phyloP scores from a whole-genome alignment of 352 stramenopile genomes.

The Globisporangium nagaii region DNA sequence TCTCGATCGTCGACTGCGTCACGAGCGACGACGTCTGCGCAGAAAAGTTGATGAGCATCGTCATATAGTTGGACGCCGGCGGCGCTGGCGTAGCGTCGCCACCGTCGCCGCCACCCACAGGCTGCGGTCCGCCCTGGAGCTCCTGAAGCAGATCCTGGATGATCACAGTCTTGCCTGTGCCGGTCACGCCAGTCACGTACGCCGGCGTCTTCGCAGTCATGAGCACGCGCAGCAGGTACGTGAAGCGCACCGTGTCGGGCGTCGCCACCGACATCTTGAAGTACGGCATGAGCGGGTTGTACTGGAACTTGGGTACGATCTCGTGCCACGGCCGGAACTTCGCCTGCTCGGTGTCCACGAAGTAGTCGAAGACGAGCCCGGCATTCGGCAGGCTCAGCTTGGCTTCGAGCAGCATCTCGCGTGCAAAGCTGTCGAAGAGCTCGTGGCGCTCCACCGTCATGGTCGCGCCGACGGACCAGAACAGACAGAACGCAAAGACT shows the following conservation, averaged over 20 bases:
- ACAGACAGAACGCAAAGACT: conserved; percentile 86
- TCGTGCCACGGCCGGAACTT: conserved; percentile 53
- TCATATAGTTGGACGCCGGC: conserved; percentile 50
- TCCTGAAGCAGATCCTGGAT: conserved; percentile 73
- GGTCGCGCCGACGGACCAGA: conserved; percentile 89
- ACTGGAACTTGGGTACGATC: conserved; percentile 64
- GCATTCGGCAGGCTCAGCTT: conserved; percentile 51
- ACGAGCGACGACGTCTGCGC: conserved; percentile 88
- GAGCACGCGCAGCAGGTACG: conserved; percentile 46
- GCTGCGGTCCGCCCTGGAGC: conserved; percentile 22
- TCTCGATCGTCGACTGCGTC: conserved; percentile 88
- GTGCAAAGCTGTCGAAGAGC: conserved; percentile 76
- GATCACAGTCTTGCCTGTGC: conserved; percentile 88
- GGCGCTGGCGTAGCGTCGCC: conserved; percentile 14
- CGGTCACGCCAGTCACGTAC: conserved; percentile 87
- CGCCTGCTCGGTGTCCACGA: conserved; percentile 53
- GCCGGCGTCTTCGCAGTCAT: conserved; percentile 64
- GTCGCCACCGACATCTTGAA: conserved; percentile 84
- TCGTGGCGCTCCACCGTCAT: conserved; percentile 73
- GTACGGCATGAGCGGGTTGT: conserved; percentile 50
- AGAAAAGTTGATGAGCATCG: conserved; percentile 88
- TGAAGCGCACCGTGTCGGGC: conserved; percentile 66
- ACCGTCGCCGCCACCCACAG: conserved; percentile 9
- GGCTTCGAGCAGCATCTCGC: conserved; percentile 40
- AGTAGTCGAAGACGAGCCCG: conserved; percentile 85